phyloP scores from a whole-genome alignment of 345 rosid species.

The Euphorbia pulcherrima region DNA sequence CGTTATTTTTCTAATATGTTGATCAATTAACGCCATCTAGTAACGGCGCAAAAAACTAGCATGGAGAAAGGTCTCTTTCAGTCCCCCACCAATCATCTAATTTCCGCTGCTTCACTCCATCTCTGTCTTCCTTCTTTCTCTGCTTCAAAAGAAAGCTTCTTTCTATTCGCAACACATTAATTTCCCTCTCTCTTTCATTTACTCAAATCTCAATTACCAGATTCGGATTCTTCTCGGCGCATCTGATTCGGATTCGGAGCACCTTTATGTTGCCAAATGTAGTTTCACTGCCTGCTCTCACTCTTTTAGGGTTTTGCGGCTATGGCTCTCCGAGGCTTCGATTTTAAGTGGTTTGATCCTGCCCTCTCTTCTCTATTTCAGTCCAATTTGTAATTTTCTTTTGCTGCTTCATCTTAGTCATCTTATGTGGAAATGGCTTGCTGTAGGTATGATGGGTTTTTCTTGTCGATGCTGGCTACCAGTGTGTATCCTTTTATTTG shows the following conservation, averaged over 20 bases:
- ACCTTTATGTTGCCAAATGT: background rate
- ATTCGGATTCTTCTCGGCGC: conserved; percentile 9
- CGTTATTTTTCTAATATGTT: no score
- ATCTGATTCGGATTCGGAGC: conserved; percentile 12
- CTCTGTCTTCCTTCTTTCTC: background rate
- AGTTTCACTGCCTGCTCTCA: background rate
- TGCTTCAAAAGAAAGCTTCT: background rate
- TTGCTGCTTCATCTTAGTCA: background rate
- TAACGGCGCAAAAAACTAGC: background rate
- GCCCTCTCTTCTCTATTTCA: conserved; percentile 5
- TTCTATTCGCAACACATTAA: background rate
- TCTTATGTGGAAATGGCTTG: conserved; percentile 10
- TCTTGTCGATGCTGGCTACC: conserved; percentile 97
- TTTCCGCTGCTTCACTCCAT: conserved; percentile 1
- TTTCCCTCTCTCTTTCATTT: background rate
- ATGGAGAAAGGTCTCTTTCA: background rate
- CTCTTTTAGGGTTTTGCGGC: background rate
- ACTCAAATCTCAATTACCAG: background rate
- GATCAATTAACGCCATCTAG: conserved; percentile 12
- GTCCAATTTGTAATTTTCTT: background rate
- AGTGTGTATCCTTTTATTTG: conserved; percentile 79
- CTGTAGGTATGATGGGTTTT: conserved; percentile 97
- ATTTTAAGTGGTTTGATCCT: conserved; percentile 83
- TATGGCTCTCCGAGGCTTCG: conserved; percentile 88
- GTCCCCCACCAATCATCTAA: background rate